Conservation (phyloP, 805 yeast species). For the Kazachstania africana region DNA sequence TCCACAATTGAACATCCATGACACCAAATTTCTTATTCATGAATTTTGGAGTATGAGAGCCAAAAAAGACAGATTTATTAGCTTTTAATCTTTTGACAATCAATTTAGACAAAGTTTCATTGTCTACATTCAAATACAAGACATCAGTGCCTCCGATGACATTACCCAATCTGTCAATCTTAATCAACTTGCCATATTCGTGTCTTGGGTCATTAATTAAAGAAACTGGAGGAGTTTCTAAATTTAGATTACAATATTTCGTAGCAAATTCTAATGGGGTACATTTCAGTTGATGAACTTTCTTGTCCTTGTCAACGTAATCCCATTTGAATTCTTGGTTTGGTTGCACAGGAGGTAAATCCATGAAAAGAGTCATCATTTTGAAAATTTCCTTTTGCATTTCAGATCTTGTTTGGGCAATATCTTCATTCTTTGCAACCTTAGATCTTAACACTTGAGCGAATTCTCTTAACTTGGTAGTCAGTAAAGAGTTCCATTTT, state of each 20-base stretch:
- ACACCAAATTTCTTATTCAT: slow-evolving; percentile 53
- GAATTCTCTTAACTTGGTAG: slow-evolving; percentile 64
- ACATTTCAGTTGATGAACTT: slow-evolving; percentile 34
- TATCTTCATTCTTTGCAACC: slow-evolving; percentile 26
- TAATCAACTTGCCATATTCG: slow-evolving; percentile 46
- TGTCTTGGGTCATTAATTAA: slow-evolving; percentile 78
- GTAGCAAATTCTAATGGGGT: slow-evolving; percentile 59
- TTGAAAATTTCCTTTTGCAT: slow-evolving; percentile 55
- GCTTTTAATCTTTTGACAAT: slow-evolving; percentile 58
- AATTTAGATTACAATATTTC: slow-evolving; percentile 35
- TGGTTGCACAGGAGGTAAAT: slow-evolving; percentile 67
- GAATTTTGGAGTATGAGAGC: slow-evolving; percentile 79
- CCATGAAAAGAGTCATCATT: slow-evolving; percentile 56
- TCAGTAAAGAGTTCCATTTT: slow-evolving; percentile 47
- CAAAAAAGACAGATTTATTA: slow-evolving; percentile 77
- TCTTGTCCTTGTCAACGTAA: slow-evolving; percentile 57
- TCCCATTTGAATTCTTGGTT: slow-evolving; percentile 62
- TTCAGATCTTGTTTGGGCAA: slow-evolving; percentile 32
- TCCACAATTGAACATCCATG: slow-evolving; percentile 62
- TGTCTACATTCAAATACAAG: slow-evolving; percentile 56
- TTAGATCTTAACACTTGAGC: slow-evolving; percentile 54
- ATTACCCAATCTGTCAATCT: slow-evolving; percentile 67
- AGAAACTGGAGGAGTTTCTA: slow-evolving; percentile 45
- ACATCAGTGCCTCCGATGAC: slow-evolving; percentile 61
- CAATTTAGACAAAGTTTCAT: slow-evolving; percentile 43